Evolutionary conservation across 2,329 filamentous ascomycete species (phyloP), one percentile per base, ranked within the genome.

Genomic region (Cryphonectria nitschkei): DNA sequence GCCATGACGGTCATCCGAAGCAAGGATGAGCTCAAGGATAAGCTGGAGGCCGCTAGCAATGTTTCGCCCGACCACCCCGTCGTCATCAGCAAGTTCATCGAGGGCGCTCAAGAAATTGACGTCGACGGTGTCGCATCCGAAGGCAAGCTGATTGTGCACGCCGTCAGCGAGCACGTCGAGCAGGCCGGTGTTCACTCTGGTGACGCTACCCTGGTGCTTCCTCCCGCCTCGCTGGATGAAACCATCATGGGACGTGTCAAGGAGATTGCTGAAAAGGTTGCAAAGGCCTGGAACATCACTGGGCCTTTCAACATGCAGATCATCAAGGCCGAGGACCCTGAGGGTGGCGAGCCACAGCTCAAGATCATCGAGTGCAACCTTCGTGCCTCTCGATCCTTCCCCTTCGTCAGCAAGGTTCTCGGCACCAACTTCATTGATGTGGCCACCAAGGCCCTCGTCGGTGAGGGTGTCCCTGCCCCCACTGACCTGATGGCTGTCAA

Each of bases 301-400:
- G 96, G 96, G 69, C 96, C 96, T 71, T 99, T 98, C 90, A 99
- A 99, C 88, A 98, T 99, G 95, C 96, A 99, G 81, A 97, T 99
- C 83, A 98, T 99, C 88, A 97, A 97, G 85, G 94, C 93, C 50
- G 87, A 93, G 16, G 86, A 92, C 77, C 89, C 92, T 43, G 90
- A 93, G 71, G 92, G 92, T 70, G 91, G 91, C 69, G 88, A 92
- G 78, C 89, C 93, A 46, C 86, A 88, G 39, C 89, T 98, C 75
- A 98, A 98, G 87, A 95, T 98, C 78, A 98, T 98, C 74, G 95
- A 98, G 84, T 98, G 95, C 86, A 98, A 98, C 82, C 90, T 98
- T 73, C 95, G 95, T 81, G 96, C 95, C 70, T 98, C 95, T 72
- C 94, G 95, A 74, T 98, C 95, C 0, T 98, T 98, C 90, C 95